These are phyloP conservation scores for Plectranthus barbatus DNA, from an alignment of 257 asterid genomes.

Conservation along the genomic window DNA sequence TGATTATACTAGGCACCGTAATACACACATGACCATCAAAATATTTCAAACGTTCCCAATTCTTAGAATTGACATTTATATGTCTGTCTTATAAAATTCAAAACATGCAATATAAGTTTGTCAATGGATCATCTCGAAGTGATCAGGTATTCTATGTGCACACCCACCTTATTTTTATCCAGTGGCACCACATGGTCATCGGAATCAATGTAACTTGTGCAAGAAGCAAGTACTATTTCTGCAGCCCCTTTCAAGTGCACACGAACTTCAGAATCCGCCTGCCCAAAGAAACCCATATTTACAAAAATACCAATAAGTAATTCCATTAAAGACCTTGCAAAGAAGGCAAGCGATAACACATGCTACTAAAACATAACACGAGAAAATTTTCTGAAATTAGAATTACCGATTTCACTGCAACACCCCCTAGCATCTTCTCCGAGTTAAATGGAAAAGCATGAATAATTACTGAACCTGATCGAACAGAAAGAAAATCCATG, in stretches of 20 bases:
- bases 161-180: conserved; percentile 75
- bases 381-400: not conserved
- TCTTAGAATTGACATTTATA: no score
- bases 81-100: no score
- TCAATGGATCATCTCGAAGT: not conserved
- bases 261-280: conserved; percentile 62
- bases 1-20: no score
- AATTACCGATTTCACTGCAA: conserved; percentile 69
- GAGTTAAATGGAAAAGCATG: conserved; percentile 97
- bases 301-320: not conserved
- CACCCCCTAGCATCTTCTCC: conserved; percentile 92
- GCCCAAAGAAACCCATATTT: no score
- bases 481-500: conserved; percentile 56
- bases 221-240: conserved; percentile 72
- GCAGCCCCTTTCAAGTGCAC: conserved; percentile 98
- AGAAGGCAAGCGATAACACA: no score
- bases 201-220: conserved; percentile 59
- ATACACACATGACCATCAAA: no score
- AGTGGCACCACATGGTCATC: conserved; percentile 43
- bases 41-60: no score
- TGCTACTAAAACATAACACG: not conserved
- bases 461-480: conserved; percentile 54
- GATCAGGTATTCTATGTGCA: not conserved
- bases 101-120: no score
- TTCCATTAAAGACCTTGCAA: no score